Evolutionary conservation across 805 yeast species (phyloP).

Genomic region (Komagataella pseudopastoris): DNA sequence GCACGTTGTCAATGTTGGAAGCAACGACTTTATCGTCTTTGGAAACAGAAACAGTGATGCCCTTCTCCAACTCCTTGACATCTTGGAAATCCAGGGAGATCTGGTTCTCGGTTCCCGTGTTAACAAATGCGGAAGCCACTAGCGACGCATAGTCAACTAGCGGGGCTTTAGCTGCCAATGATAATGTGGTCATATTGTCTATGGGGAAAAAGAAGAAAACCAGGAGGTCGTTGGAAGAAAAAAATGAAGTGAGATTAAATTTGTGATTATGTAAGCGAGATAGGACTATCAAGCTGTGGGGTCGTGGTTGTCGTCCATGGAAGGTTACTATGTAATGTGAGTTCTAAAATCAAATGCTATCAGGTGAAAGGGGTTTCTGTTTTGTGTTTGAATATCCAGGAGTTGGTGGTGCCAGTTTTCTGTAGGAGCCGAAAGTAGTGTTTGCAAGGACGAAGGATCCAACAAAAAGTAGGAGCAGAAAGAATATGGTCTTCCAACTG

Average conservation of each 20-base stretch:
- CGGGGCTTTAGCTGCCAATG: conserved; percentile 79
- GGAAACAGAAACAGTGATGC: conserved; percentile 20
- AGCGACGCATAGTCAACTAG: conserved; percentile 67
- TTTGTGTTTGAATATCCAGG: conserved; percentile 2
- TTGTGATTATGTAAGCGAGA: background rate
- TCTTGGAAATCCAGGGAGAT: conserved; percentile 57
- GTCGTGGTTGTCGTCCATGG: background rate
- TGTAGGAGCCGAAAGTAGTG: conserved; percentile 26
- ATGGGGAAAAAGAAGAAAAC: background rate
- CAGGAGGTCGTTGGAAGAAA: background rate
- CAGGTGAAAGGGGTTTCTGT: conserved; percentile 7
- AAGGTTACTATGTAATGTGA: background rate
- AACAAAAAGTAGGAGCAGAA: conserved; percentile 28
- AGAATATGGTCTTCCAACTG: conserved; percentile 50
- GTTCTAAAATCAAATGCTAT: background rate
- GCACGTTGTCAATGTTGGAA: conserved; percentile 27
- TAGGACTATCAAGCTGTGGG: background rate
- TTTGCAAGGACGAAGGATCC: conserved; percentile 42
- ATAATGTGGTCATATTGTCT: conserved; percentile 18
- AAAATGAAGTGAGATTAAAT: background rate
- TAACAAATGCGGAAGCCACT: conserved; percentile 67
- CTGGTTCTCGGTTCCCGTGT: conserved; percentile 33
- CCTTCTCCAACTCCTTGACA: conserved; percentile 46
- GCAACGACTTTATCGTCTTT: conserved; percentile 28
- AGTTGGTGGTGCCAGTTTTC: conserved; percentile 2